Conservation (phyloP, 2,329 filamentous ascomycete genomes). For the Fusarium setosum region DNA sequence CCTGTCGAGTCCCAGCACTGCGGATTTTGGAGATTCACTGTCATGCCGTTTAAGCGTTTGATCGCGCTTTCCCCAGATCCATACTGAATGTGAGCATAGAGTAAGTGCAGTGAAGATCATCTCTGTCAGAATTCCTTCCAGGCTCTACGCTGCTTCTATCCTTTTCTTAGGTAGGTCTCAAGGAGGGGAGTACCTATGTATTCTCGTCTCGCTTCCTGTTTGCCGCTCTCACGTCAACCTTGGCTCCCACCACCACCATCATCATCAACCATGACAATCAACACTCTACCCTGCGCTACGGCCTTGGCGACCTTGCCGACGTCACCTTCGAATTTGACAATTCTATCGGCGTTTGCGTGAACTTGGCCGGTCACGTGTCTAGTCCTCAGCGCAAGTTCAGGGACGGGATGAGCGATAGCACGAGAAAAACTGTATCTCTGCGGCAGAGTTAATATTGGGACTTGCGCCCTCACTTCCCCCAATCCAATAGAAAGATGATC, state of each 20-base stretch:
- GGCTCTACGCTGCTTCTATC: slow-evolving; percentile 1
- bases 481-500: background rate
- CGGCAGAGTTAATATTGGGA: background rate
- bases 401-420: slow-evolving; percentile 23
- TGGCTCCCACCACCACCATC: background rate
- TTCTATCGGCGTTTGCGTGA: background rate
- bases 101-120: slow-evolving; percentile 1
- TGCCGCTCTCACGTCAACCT: slow-evolving; percentile 23
- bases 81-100: background rate
- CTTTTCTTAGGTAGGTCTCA: no score
- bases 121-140: slow-evolving; percentile 6
- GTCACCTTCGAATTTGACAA: slow-evolving; percentile 1
- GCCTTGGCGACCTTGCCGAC: slow-evolving; percentile 16
- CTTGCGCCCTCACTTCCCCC: background rate
- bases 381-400: background rate
- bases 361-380: slow-evolving; percentile 24
- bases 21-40: slow-evolving; percentile 22
- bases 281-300: background rate
- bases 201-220: background rate
- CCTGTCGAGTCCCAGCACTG: slow-evolving; percentile 8
- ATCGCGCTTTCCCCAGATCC: background rate
- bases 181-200: no score
- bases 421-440: background rate
- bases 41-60: background rate
- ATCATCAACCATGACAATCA: background rate